Evolutionary conservation across 2,329 filamentous ascomycete genomes (phyloP), one percentile per base, ranked within the genome.

Genomic region (Penicillium sp.): DNA sequence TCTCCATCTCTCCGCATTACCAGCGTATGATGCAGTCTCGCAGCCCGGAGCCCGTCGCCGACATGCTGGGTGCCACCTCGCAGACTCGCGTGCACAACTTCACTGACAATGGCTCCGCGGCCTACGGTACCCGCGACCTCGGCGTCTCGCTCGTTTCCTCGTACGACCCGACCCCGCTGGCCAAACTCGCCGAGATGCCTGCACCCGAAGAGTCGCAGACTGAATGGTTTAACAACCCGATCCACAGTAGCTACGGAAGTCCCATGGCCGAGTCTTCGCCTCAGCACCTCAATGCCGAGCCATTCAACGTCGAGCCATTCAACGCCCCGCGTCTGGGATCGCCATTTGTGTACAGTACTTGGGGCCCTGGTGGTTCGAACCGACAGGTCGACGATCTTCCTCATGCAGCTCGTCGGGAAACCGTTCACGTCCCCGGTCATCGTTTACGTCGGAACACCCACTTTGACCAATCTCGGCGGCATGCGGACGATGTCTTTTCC

Each of bases 1-100:
- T 80, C 41, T 77, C 73, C 5, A 75, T 83, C 34, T 76, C 79
- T 23, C 78, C 79, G 14, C 79, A 83, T 54, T 83, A 83, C 56
- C 78, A 82, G 56, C 74, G 80, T 44, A 69, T 83, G 51, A 68
- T 83, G 46, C 72, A 75, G 46, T 76, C 73, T 25, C 71, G 79
- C 36, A 83, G 76, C 39, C 80, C 80, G 8, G 81, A 79, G 16
- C 80, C 80, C 2, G 72, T 78, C 51, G 60, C 60, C 27, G 66
- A 72, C 30, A 57, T 65, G 29, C 57, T 65, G 21, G 54, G 50
- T 13, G 55, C 63, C 7, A 57, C 65, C 9, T 27, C 25, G 25
- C 54, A 56, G 33, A 30, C 58, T 10, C 54, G 55, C 8, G 49
- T 52, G 20, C 48, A 53, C 10, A 54, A 49, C n/a, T 41, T 50